These are phyloP conservation scores for Exophiala calicioides DNA, from an alignment of 2,329 filamentous ascomycete species.

Conservation along the genomic window DNA sequence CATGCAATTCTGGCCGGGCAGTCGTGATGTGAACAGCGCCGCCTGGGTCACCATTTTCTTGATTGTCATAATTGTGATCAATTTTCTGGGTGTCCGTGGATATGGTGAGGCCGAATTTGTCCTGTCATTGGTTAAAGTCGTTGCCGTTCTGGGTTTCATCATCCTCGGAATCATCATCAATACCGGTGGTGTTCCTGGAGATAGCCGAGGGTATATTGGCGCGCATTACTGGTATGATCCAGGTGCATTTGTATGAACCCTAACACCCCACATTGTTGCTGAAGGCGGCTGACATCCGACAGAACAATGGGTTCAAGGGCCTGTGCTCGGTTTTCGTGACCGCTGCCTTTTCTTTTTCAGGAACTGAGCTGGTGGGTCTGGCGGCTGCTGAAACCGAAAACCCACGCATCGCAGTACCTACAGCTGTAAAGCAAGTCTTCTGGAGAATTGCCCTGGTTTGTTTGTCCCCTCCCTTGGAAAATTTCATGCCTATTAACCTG, in stretches of 20 bases:
- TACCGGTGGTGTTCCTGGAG: constrained; percentile 71
- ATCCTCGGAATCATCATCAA: constrained; percentile 62
- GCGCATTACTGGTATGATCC: constrained; percentile 74
- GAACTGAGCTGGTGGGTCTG: constrained; percentile 63
- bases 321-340: constrained; percentile 66
- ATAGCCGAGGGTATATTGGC: constrained; percentile 71
- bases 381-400: constrained; percentile 61
- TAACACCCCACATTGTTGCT: constrained; percentile 53
- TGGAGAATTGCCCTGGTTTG: constrained; percentile 76
- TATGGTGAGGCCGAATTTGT: constrained; percentile 90
- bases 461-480: not conserved
- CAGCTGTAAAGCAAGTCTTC: constrained; percentile 85
- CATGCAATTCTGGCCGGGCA: constrained; percentile 70
- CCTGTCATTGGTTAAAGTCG: constrained; percentile 82
- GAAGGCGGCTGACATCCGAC: constrained; percentile 65
- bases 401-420: constrained; percentile 71
- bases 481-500: not conserved
- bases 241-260: constrained; percentile 57
- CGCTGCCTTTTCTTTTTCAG: constrained; percentile 63
- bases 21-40: constrained; percentile 62
- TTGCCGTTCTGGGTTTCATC: constrained; percentile 84
- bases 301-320: constrained; percentile 66
- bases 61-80: constrained; percentile 73
- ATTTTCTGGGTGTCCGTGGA: constrained; percentile 82
- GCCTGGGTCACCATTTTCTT: constrained; percentile 85